Conservation (phyloP, 257 asterid genomes). For the Buddleja alternifolia region DNA sequence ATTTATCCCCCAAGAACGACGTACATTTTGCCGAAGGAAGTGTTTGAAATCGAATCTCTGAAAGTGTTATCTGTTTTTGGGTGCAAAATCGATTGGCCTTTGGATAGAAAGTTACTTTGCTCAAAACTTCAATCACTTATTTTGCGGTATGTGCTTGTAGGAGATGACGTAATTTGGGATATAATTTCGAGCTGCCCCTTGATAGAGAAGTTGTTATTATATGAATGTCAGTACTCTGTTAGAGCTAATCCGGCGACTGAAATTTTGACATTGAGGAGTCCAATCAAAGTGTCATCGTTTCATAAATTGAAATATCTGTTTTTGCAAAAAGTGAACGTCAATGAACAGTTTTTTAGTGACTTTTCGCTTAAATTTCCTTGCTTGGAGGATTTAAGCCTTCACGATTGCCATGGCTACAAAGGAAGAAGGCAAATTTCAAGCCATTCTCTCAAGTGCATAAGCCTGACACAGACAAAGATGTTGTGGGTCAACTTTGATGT, state of each 20-base stretch:
- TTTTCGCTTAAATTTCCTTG: too few species aligned
- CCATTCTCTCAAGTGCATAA: too few species aligned
- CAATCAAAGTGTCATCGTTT: background rate
- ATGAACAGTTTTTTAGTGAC: too few species aligned
- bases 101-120: background rate
- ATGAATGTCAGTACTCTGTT: background rate
- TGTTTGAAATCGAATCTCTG: slow-evolving; percentile 16
- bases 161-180: background rate
- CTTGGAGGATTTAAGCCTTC: too few species aligned
- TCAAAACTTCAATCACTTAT: background rate
- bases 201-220: background rate
- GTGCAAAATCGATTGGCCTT: too few species aligned
- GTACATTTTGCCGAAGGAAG: slow-evolving; percentile 16
- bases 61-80: slow-evolving; percentile 6
- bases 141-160: background rate
- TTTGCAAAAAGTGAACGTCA: background rate
- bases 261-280: background rate
- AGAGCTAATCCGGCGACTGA: background rate
- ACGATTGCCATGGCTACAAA: too few species aligned
- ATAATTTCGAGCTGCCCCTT: background rate
- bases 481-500: too few species aligned
- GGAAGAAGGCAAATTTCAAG: too few species aligned
- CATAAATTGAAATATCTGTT: background rate
- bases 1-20: background rate
- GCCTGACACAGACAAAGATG: too few species aligned